Evolutionary conservation across 202 grass and related monocot genomes (phyloP), one percentile per base, ranked within the genome.

Genomic region (Bolboschoenoplectus hybrid): DNA sequence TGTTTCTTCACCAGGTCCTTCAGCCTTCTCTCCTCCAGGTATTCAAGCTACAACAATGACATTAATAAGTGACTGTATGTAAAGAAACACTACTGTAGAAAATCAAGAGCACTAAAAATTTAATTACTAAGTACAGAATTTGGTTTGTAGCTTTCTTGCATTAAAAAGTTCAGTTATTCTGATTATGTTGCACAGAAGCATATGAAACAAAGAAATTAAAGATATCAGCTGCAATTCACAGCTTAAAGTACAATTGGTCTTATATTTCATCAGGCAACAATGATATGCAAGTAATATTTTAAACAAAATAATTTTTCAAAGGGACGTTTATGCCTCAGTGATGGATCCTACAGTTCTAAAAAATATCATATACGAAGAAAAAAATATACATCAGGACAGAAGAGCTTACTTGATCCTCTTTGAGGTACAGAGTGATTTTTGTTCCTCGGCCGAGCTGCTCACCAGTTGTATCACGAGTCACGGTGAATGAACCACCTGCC

Each of bases 1-100:
- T 96, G 91, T 75, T 96, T 96, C 86, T 96, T 96, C 10, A 96
- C 89, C 12, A 96, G 85, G 44, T 97, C 94, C 83, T 92, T 97
- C 72, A 93, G 72, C 46, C 88, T 88, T 1, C 91, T 85, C 85
- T 96, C 94, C 88, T 96, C 94, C 0, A 93, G 71, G 81, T 97
- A 97, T 45, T 93, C 94, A 50, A 97, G 87, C 88, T 96, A 61
- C 72, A 84, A 53, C 10, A 41, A 55, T n/a, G 12, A 69, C n/a
- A 14, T 49, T 26, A 26, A 51, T 53, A 87, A 70, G 44, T 35
- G 20, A 60, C 1, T 32, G 8, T 4, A 26, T 34, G 6, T 8
- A 14, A 9, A 83, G 51, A 79, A 43, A 70, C 6, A 5, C 1
- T 38, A 3, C 2, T 6, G 44, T 12, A 3, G 57, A 61, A 17